phyloP scores from a whole-genome alignment of 2,329 filamentous ascomycete species.

The Ploettnerulaceae sp. region DNA sequence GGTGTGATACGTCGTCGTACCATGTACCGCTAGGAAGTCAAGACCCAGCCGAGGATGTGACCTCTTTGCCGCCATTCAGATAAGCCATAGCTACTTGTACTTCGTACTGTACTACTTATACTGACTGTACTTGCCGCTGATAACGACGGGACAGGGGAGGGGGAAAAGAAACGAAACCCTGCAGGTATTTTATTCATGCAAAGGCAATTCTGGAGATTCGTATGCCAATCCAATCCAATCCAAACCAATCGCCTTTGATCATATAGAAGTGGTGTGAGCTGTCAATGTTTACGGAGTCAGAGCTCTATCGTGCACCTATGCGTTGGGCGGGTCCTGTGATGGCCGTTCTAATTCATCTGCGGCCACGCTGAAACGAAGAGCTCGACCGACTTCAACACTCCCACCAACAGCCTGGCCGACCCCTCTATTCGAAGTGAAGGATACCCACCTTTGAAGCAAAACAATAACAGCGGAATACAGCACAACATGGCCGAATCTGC shows the following conservation, averaged over 20 bases:
- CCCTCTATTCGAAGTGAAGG: neutral
- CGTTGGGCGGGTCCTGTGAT: slow-evolving; percentile 10
- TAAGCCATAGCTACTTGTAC: no score
- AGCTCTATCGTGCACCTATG: slow-evolving; percentile 1
- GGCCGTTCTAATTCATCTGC: slow-evolving; percentile 12
- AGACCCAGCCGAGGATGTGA: slow-evolving; percentile 8
- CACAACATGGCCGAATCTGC: slow-evolving; percentile 32
- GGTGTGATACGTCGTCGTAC: no score
- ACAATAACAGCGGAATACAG: neutral
- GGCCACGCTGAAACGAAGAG: slow-evolving; percentile 20
- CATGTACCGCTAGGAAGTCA: neutral
- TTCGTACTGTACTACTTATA: no score
- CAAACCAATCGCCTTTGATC: no score
- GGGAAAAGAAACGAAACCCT: no score
- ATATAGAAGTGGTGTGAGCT: neutral
- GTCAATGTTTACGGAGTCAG: neutral
- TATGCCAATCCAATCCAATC: no score
- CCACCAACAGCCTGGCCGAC: neutral
- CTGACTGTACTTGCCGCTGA: no score
- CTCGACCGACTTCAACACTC: slow-evolving; percentile 7
- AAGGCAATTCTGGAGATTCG: no score
- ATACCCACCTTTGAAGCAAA: neutral
- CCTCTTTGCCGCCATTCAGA: no score
- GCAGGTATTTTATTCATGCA: no score
- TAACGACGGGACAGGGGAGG: no score